These are phyloP conservation scores for Dalbergia cochinchinensis DNA, from an alignment of 306 rosid genomes.

Conservation along the genomic window DNA sequence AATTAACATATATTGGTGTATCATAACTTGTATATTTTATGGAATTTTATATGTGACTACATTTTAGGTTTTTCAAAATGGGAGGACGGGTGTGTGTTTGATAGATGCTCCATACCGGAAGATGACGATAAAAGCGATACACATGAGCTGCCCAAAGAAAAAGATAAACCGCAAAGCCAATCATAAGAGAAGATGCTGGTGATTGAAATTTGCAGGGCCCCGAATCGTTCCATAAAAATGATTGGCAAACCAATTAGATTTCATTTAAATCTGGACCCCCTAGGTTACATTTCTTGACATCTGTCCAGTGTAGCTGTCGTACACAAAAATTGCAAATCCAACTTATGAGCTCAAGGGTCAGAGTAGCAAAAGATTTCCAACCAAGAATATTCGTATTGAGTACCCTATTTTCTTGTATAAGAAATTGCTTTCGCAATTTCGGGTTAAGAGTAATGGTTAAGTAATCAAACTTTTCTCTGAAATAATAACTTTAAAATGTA, in stretches of 20 bases:
- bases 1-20: not conserved
- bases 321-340: constrained; percentile 44
- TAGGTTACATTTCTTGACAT: constrained; percentile 26
- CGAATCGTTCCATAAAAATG: constrained; percentile 46
- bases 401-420: not conserved
- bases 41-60: not conserved
- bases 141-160: constrained; percentile 45
- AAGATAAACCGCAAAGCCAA: constrained; percentile 11
- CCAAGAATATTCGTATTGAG: not conserved
- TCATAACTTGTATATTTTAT: not conserved
- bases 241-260: constrained; percentile 48
- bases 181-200: constrained; percentile 33
- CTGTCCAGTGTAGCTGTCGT: constrained; percentile 4
- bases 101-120: constrained; percentile 4
- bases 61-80: constrained; percentile 2
- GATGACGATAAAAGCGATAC: constrained; percentile 28
- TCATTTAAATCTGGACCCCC: constrained; percentile 43
- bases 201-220: constrained; percentile 1
- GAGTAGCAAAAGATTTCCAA: constrained; percentile 25
- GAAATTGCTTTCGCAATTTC: too few species aligned
- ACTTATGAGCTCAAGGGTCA: constrained; percentile 20
- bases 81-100: not conserved
- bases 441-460: too few species aligned
- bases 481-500: too few species aligned
- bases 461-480: too few species aligned